Conservation (phyloP, 1,284 basidiomycete genomes). For the Xerocomus tenax region DNA sequence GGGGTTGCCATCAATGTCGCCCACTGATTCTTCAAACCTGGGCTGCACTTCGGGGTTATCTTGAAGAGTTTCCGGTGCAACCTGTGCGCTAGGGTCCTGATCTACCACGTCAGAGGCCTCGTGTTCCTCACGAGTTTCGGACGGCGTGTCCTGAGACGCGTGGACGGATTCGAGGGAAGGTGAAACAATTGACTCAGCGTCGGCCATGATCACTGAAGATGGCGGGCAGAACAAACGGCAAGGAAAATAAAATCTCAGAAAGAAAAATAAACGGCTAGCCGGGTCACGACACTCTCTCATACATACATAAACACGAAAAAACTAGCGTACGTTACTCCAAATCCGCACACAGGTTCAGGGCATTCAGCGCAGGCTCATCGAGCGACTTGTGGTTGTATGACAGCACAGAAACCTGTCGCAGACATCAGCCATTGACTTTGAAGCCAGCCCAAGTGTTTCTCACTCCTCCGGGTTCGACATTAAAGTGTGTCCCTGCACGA, state of each 20-base stretch:
- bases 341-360: slow-evolving; percentile 60
- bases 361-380: slow-evolving; percentile 68
- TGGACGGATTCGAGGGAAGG: slow-evolving; percentile 20
- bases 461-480: slow-evolving; percentile 73
- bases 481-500: slow-evolving; percentile 61
- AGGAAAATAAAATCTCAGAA: slow-evolving; percentile 18
- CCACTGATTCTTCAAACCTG: slow-evolving; percentile 14
- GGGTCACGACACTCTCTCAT: slow-evolving; percentile 14
- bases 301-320: slow-evolving; percentile 20
- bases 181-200: slow-evolving; percentile 31
- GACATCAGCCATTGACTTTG: slow-evolving; percentile 2
- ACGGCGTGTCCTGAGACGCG: slow-evolving; percentile 19
- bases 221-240: slow-evolving; percentile 9
- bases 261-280: slow-evolving; percentile 1
- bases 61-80: slow-evolving; percentile 23
- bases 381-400: slow-evolving; percentile 70
- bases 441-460: slow-evolving; percentile 21
- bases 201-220: slow-evolving; percentile 38
- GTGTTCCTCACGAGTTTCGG: slow-evolving; percentile 41
- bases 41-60: slow-evolving; percentile 18
- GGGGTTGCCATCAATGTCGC: slow-evolving; percentile 10
- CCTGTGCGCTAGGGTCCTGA: slow-evolving; percentile 24
- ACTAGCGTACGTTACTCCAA: slow-evolving; percentile 26
- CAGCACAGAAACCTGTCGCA: slow-evolving; percentile 52
- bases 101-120: slow-evolving; percentile 40